phyloP scores from a whole-genome alignment of 2,329 filamentous ascomycete species.

The Cryphonectria naterciae region DNA sequence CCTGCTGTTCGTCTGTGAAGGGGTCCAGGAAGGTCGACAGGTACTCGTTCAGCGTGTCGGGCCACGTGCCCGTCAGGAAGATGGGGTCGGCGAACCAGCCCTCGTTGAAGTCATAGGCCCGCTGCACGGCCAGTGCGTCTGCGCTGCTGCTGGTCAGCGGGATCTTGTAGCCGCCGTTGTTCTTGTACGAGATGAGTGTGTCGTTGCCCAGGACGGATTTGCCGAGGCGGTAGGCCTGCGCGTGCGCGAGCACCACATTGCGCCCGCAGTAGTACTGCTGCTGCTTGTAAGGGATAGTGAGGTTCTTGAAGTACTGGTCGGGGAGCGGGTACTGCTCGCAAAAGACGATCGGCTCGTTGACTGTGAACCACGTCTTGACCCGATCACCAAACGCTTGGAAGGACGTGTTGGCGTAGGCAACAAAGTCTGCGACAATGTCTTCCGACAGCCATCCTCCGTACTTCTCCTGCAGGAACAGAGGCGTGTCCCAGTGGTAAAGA shows the following conservation, averaged over 20 bases:
- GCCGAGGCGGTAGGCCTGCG: conserved; percentile 22
- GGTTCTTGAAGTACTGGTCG: conserved; percentile 25
- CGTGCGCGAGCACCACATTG: conserved; percentile 24
- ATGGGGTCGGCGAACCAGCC: conserved; percentile 26
- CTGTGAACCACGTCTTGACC: conserved; percentile 23
- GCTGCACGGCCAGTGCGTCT: conserved; percentile 23
- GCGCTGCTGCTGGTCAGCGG: conserved; percentile 18
- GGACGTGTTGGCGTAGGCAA: conserved; percentile 22
- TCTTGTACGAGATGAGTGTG: conserved; percentile 25
- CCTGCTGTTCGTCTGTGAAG: conserved; percentile 19
- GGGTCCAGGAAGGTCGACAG: conserved; percentile 25
- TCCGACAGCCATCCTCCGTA: conserved; percentile 25
- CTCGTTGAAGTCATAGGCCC: conserved; percentile 26
- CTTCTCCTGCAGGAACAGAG: conserved; percentile 22
- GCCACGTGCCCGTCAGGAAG: conserved; percentile 24
- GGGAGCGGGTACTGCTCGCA: conserved; percentile 22
- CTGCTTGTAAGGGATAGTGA: conserved; percentile 23
- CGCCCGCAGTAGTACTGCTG: conserved; percentile 25
- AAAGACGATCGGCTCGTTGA: conserved; percentile 26
- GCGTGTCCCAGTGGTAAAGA: conserved; percentile 24
- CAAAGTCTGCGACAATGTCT: conserved; percentile 26
- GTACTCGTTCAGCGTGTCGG: conserved; percentile 21
- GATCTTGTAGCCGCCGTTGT: conserved; percentile 27
- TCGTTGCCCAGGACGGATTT: conserved; percentile 21
- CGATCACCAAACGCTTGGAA: conserved; percentile 22